Evolutionary conservation across 2,329 filamentous ascomycete species (phyloP).

Genomic region (Phaeosphaeria sp.): DNA sequence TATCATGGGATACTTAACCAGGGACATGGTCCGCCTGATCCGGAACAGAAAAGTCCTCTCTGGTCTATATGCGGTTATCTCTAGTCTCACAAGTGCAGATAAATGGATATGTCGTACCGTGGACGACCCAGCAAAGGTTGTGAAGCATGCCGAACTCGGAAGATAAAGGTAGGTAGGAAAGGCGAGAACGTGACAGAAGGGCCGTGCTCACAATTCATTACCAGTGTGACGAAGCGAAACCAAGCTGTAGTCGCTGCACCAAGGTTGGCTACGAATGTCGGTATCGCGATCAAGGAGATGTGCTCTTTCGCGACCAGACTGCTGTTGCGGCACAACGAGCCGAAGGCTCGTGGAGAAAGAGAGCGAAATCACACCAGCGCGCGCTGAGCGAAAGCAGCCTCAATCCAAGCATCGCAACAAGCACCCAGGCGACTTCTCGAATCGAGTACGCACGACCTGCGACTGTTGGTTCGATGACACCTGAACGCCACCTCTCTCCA

Average conservation of each 20-base stretch:
- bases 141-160: constrained; percentile 41
- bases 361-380: constrained; percentile 36
- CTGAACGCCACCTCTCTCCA: neutral
- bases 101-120: constrained; percentile 38
- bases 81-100: neutral
- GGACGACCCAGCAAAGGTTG: constrained; percentile 47
- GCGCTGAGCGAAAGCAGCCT: constrained; percentile 16
- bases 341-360: constrained; percentile 43
- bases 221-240: constrained; percentile 44
- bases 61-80: neutral
- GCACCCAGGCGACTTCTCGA: constrained; percentile 5
- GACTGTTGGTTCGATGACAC: neutral
- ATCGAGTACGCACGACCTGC: neutral
- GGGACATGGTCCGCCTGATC: neutral
- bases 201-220: neutral
- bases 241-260: constrained; percentile 37
- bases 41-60: neutral
- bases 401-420: constrained; percentile 17
- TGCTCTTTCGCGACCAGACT: constrained; percentile 45
- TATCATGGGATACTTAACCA: neutral
- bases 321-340: constrained; percentile 42
- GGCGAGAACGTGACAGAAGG: too few species aligned
- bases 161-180: constrained; percentile 39
- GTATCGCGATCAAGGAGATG: constrained; percentile 41
- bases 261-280: constrained; percentile 37